These are phyloP conservation scores for Ochromonas danica DNA, from an alignment of 108 stramenopile species.

Conservation along the genomic window DNA sequence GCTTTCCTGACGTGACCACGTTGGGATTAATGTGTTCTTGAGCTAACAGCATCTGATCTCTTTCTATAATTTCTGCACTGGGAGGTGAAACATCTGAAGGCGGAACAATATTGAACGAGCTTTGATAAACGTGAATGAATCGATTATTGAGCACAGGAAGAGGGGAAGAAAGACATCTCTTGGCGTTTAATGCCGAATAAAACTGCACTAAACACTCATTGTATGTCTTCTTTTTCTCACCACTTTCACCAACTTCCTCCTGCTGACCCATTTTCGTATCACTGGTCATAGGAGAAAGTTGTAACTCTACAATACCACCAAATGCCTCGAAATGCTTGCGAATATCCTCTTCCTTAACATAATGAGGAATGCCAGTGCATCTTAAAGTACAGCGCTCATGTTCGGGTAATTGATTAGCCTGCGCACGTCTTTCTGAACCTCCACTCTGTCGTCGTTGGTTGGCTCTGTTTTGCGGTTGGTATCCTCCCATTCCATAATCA, in stretches of 20 bases:
- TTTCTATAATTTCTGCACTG: not conserved
- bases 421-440: not conserved
- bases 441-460: not conserved
- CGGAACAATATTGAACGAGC: not conserved
- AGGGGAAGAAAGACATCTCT: not conserved
- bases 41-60: not conserved
- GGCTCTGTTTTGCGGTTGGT: not conserved
- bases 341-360: not conserved
- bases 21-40: not conserved
- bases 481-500: not conserved
- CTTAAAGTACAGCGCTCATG: not conserved
- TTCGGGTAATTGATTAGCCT: not conserved
- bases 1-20: too few species aligned
- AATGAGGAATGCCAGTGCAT: not conserved
- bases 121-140: not conserved
- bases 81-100: not conserved
- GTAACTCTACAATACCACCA: conserved; percentile 1
- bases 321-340: not conserved
- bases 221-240: not conserved
- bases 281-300: not conserved
- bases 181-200: conserved; percentile 1
- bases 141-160: conserved; percentile 18
- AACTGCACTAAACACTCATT: conserved; percentile 25
- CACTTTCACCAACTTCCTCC: not conserved
- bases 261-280: not conserved